A percentile compares a stretch with the other conserved stretches of the same genome.
phyloP scores from a whole-genome alignment of 768 basidiomycete species.

The Mycena indigotica region DNA sequence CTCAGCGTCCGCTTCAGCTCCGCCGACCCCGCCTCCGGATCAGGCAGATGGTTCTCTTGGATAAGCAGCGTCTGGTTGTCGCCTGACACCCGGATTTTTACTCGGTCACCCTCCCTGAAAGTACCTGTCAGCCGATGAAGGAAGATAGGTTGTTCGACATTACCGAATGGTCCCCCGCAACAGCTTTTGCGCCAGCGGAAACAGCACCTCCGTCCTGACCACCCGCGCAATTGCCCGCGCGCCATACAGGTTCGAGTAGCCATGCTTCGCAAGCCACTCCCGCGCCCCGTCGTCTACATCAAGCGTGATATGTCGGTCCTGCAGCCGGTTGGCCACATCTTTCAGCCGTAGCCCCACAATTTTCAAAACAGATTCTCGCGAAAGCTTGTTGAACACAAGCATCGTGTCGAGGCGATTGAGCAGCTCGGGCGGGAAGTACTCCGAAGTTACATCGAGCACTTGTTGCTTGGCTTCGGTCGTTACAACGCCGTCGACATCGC shows the following conservation, averaged over 20 bases:
- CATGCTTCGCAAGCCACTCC: conserved; percentile 71
- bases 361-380: conserved; percentile 68
- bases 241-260: conserved; percentile 85
- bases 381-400: conserved; percentile 89
- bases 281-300: conserved; percentile 66
- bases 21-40: conserved; percentile 29
- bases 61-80: conserved; percentile 53
- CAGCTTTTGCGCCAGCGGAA: conserved; percentile 80
- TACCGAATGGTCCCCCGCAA: conserved; percentile 78
- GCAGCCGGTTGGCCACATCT: conserved; percentile 72
- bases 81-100: conserved; percentile 50
- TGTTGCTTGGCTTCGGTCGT: conserved; percentile 60
- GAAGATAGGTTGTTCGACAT: conserved; percentile 19
- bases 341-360: conserved; percentile 76
- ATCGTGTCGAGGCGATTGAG: conserved; percentile 88
- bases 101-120: conserved; percentile 67
- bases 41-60: conserved; percentile 61
- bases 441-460: conserved; percentile 74
- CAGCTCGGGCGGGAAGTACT: conserved; percentile 88
- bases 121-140: neutral
- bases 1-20: neutral
- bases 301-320: conserved; percentile 64
- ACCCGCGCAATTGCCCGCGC: conserved; percentile 88
- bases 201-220: conserved; percentile 78
- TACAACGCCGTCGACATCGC: conserved; percentile 63